Conservation (phyloP, 192 early-diverging fungal species). For the Bifiguratus adelaidae region DNA sequence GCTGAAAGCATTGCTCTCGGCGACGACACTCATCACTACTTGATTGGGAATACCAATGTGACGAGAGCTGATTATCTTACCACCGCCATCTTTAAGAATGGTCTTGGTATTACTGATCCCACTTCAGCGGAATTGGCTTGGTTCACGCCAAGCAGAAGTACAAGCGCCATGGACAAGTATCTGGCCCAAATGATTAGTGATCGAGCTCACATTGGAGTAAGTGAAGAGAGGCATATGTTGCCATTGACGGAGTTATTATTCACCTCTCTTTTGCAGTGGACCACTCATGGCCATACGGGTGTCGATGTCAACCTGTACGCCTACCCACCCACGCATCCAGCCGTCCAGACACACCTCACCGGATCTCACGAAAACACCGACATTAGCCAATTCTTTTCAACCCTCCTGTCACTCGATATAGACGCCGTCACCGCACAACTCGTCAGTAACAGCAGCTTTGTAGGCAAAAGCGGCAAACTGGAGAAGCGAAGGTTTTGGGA, state of each 20-base stretch:
- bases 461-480: no score
- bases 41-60: no score
- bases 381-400: constrained; percentile 41
- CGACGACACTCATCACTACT: neutral
- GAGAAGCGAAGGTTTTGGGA: no score
- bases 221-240: constrained; percentile 4
- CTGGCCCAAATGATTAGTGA: constrained; percentile 35
- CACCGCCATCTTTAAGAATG: constrained; percentile 49
- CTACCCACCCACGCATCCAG: constrained; percentile 26
- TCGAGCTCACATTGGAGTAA: constrained; percentile 49
- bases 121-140: constrained; percentile 49
- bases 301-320: constrained; percentile 87
- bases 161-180: constrained; percentile 22
- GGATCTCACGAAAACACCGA: constrained; percentile 63
- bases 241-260: constrained; percentile 6
- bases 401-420: constrained; percentile 42
- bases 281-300: constrained; percentile 87
- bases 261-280: constrained; percentile 32
- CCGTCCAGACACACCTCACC: constrained; percentile 24
- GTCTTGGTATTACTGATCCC: constrained; percentile 66
- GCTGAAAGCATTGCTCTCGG: constrained; percentile 8
- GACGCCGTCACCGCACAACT: constrained; percentile 29
- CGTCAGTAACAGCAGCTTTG: no score
- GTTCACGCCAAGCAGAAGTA: constrained; percentile 26
- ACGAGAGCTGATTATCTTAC: constrained; percentile 19